Percentiles rank a stretch among this genome's conserved stretches.
Conservation (phyloP, 2,329 filamentous ascomycete genomes). For the Rutstroemia sp. region DNA sequence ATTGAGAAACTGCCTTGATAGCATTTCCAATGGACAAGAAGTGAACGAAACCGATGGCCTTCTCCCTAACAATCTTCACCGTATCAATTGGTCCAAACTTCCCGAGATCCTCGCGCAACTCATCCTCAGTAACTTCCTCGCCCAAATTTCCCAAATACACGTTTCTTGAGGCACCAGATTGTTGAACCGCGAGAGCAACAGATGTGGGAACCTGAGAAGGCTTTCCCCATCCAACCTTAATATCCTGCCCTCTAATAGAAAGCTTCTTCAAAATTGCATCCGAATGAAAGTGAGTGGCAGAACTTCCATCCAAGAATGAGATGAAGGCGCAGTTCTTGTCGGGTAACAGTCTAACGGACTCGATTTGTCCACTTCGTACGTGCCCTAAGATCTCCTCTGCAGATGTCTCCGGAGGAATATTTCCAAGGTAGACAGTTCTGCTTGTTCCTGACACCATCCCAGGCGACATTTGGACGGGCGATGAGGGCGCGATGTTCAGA, state of each 20-base stretch:
- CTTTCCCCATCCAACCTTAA: constrained; percentile 99
- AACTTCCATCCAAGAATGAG: constrained; percentile 95
- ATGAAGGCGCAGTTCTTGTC: constrained; percentile 99
- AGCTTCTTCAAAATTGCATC: constrained; percentile 99
- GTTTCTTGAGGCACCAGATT: constrained; percentile 92
- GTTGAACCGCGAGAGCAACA: constrained; percentile 93
- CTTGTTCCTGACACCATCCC: constrained; percentile 83
- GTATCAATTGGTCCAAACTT: constrained; percentile 97
- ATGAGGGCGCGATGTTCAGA: constrained; percentile 52
- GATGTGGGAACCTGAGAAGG: constrained; percentile 96
- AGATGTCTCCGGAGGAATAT: constrained; percentile 95
- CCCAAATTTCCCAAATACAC: constrained; percentile 92
- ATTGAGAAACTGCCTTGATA: constrained; percentile 94
- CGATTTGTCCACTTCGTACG: constrained; percentile 94
- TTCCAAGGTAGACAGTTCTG: constrained; percentile 93
- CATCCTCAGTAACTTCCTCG: constrained; percentile 85
- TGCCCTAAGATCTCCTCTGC: constrained; percentile 96
- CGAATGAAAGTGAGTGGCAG: constrained; percentile 97
- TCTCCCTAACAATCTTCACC: constrained; percentile 95
- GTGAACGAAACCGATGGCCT: constrained; percentile 95
- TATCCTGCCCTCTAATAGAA: constrained; percentile 96
- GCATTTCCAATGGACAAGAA: constrained; percentile 96
- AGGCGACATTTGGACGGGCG: constrained; percentile 69
- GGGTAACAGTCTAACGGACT: constrained; percentile 92
- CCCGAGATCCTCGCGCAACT: constrained; percentile 86